Base-by-base conservation (phyloP, 495 filamentous ascomycete species). In the Corynascus novoguineensis region DNA sequence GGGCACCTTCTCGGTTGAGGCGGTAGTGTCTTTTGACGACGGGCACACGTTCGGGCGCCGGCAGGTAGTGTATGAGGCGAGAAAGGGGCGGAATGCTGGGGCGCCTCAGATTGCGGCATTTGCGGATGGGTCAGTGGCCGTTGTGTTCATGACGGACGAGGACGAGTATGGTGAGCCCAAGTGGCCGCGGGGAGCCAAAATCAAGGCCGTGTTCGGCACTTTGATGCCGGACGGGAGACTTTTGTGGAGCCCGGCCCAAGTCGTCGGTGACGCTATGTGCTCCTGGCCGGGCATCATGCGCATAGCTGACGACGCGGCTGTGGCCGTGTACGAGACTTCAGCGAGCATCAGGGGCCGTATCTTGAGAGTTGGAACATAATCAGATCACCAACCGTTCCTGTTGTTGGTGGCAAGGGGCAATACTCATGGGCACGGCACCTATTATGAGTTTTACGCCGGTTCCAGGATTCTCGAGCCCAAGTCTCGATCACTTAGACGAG, bases 141-240 rank as follows among this genome's bases (percentile, higher is more conserved):
- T 78, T 0, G 75, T 81, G 9, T 85, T 85, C 61, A 83, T 82
- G 79, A 83, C 81, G 1, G 80, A 86, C 54, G 81, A 85, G 61
- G 78, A 84, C 22, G 38, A 35, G 4, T 44, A 57, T 5, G 64
- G 55, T 4, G 53, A 31, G 41, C 32, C 55, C 22, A 32, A 38
- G 12, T 72, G 69, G 69, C 69, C 69, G 0, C 25, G 44, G 17
- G 64, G 63, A 9, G 68, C 69, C 0, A 64, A 64, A 3, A 49
- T 72, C 41, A 70, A 70, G 45, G 64, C 60, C 10, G 60, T 69
- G 17, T 71, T 67, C 25, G 61, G 63, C 0, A 57, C 54, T 10
- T 54, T 58, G 19, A 17, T 60, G 35, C 15, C 47, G 10, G 41
- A 61, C 4, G 68, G 68, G 0, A 22, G 9, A 24, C 58, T 71